Percentiles rank a stretch among this genome's conserved stretches.
Conservation (phyloP, 352 stramenopile genomes). For the Globisporangium viniferum region DNA sequence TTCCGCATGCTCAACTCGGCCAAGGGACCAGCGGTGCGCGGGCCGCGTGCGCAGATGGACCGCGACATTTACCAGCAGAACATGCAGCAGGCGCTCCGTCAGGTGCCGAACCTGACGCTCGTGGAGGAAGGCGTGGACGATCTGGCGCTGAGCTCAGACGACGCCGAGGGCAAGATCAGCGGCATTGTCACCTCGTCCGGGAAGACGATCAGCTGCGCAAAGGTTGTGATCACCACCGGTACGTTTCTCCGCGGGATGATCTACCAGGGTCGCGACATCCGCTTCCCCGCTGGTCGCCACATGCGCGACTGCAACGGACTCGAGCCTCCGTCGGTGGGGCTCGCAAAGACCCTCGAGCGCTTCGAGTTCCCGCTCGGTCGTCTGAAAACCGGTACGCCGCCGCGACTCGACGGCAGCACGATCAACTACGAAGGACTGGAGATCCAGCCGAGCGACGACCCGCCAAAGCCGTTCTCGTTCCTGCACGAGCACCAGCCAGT, state of each 20-base stretch:
- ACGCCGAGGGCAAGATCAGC: slow-evolving; percentile 36
- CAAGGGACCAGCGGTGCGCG: slow-evolving; percentile 88
- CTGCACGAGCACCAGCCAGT: slow-evolving; percentile 83
- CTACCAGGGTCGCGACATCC: slow-evolving; percentile 90
- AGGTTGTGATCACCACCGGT: slow-evolving; percentile 96
- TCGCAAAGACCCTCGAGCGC: slow-evolving; percentile 93
- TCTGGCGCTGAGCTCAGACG: slow-evolving; percentile 83
- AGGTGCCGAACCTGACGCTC: slow-evolving; percentile 88
- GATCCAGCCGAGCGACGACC: slow-evolving; percentile 91
- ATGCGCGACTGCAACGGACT: slow-evolving; percentile 79
- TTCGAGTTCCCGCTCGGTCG: slow-evolving; percentile 92
- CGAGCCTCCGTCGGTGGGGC: slow-evolving; percentile 93
- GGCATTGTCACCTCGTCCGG: slow-evolving; percentile 66
- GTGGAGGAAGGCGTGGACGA: slow-evolving; percentile 96
- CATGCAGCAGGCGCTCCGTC: slow-evolving; percentile 89
- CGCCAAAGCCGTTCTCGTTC: slow-evolving; percentile 94
- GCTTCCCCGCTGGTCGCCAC: slow-evolving; percentile 93
- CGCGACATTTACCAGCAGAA: slow-evolving; percentile 95
- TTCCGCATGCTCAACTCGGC: slow-evolving; percentile 96
- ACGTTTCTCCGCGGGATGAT: slow-evolving; percentile 97
- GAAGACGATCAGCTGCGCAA: slow-evolving; percentile 40
- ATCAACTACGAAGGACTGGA: slow-evolving; percentile 94
- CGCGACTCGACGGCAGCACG: slow-evolving; percentile 92
- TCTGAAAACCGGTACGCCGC: slow-evolving; percentile 97
- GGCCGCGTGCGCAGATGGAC: slow-evolving; percentile 95